Evolutionary conservation across 164 flowering plant genomes (phyloP).

Genomic region (Annona cherimola): DNA sequence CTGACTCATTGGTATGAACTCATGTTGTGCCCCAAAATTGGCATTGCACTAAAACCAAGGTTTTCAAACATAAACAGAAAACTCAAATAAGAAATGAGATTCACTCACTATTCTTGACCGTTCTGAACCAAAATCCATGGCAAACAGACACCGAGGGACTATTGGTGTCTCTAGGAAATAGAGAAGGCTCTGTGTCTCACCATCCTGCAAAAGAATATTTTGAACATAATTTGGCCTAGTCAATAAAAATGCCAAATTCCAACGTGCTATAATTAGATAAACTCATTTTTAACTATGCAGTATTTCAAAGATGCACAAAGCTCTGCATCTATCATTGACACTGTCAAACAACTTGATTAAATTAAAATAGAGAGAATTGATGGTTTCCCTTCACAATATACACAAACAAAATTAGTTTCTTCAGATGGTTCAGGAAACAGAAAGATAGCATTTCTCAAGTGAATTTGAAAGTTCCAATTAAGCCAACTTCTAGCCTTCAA

Average conservation of each 20-base stretch:
- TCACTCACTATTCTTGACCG: neutral
- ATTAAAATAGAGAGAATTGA: neutral
- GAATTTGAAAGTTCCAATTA: too few relatives aligned
- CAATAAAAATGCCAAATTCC: neutral
- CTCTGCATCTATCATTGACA: neutral
- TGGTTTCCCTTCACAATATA: neutral
- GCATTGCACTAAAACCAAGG: too few relatives aligned
- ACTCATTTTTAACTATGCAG: neutral
- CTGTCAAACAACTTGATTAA: neutral
- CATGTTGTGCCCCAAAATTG: too few relatives aligned
- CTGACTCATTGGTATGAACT: too few relatives aligned
- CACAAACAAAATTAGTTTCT: neutral
- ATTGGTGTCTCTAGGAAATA: neutral
- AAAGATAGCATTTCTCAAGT: too few relatives aligned
- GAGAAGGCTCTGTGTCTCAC: neutral
- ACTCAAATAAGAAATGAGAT: too few relatives aligned
- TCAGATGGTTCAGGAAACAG: neutral
- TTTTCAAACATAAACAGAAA: neutral
- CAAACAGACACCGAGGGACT: neutral
- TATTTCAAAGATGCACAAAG: neutral
- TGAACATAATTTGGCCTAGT: too few relatives aligned
- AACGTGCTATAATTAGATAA: neutral
- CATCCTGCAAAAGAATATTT: neutral
- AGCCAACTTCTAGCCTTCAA: too few relatives aligned
- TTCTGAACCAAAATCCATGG: neutral